A percentile compares a stretch with the other conserved stretches of the same genome.
Conservation (phyloP, 345 rosid genomes). For the rapeseed (Brassica napus) region DNA sequence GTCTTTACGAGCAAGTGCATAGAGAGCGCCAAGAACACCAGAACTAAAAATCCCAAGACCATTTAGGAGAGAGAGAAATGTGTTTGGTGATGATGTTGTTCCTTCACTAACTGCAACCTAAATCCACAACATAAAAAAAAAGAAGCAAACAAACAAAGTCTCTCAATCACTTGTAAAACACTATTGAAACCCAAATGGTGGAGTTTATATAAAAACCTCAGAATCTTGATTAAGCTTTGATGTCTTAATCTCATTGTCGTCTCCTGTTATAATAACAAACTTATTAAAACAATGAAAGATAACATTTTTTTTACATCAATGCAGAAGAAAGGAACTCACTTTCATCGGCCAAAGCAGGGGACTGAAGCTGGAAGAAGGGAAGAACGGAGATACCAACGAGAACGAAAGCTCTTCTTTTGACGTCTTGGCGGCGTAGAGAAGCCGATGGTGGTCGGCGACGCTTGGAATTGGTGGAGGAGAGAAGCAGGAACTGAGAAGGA, state of each 20-base stretch:
- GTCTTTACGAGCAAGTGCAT: constrained; percentile 68
- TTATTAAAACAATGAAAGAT: constrained; percentile 6
- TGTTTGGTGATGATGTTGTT: constrained; percentile 48
- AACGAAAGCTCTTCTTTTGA: not conserved
- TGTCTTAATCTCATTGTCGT: constrained; percentile 43
- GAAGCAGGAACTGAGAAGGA: not conserved
- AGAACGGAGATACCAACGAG: not conserved
- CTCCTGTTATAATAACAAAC: constrained; percentile 43
- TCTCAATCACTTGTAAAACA: not conserved
- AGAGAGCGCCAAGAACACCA: constrained; percentile 83
- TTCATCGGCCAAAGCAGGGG: constrained; percentile 34
- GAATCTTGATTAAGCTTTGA: constrained; percentile 41
- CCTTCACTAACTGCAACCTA: constrained; percentile 48
- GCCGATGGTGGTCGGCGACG: not conserved
- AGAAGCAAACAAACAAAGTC: not conserved
- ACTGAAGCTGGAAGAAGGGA: constrained; percentile 34
- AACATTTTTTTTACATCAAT: not conserved
- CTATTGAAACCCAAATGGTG: not conserved
- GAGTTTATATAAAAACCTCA: constrained; percentile 48
- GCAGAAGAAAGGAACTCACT: constrained; percentile 17
- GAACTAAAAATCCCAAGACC: constrained; percentile 74
- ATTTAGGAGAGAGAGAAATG: constrained; percentile 68
- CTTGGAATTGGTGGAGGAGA: not conserved
- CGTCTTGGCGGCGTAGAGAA: not conserved
- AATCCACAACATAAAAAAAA: not conserved